Conservation (phyloP, 2,329 filamentous ascomycete species). For the Alternaria novae-zelandiae region DNA sequence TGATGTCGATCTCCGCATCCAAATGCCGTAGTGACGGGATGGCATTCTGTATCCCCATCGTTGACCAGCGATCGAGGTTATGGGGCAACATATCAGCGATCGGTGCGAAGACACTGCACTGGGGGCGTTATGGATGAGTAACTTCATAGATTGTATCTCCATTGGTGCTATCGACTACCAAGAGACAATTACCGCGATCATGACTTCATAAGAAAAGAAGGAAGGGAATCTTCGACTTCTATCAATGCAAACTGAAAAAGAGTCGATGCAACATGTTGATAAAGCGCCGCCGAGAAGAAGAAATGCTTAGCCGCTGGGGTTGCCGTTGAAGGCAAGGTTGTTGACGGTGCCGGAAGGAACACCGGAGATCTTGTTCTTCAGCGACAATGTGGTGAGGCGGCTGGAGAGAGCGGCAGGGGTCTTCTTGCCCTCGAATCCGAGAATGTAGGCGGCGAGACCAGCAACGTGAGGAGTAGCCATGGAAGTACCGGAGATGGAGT, state of each 20-base stretch:
- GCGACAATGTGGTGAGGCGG: conserved; percentile 55
- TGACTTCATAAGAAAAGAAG: conserved; percentile 10
- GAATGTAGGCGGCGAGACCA: conserved; percentile 73
- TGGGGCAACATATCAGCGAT: background rate
- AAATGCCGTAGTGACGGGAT: background rate
- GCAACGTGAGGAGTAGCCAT: conserved; percentile 74
- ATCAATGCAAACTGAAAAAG: background rate
- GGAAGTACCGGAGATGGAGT: conserved; percentile 65
- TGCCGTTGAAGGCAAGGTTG: conserved; percentile 63
- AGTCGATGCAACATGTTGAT: background rate
- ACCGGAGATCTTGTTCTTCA: conserved; percentile 51
- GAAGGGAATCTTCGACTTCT: conserved; percentile 4
- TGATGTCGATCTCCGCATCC: background rate
- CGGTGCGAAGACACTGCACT: background rate
- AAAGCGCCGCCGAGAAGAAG: background rate
- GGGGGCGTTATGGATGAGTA: background rate
- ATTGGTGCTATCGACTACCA: conserved; percentile 1
- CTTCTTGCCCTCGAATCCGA: conserved; percentile 56
- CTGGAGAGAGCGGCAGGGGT: conserved; percentile 57
- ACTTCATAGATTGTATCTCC: background rate
- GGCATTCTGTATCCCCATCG: background rate
- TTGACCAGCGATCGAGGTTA: background rate
- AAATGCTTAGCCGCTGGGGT: conserved; percentile 27
- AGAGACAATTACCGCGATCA: conserved; percentile 1
- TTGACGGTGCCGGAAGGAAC: conserved; percentile 58